Base-by-base conservation (phyloP, 257 asterid genomes). In the Salvia rosmarinus region DNA sequence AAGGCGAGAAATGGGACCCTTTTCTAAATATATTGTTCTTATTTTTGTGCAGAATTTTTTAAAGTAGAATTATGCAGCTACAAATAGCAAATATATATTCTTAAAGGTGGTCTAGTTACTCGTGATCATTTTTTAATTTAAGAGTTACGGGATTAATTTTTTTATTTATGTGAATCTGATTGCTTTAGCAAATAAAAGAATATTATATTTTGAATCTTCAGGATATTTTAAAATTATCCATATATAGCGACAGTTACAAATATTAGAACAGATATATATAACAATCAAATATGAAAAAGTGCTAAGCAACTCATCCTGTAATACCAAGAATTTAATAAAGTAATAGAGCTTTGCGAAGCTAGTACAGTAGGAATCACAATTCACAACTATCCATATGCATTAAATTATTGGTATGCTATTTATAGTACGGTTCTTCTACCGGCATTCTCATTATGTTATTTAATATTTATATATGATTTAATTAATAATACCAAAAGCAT, bases 1-100 rank as follows among this genome's bases (percentile, higher is more conserved):
- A n/a, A 55, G 44, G 1, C 30, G 42, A 21, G 40, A 32, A 74
- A 28, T 54, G 75, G 73, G 72, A 12, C 59, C 80, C 80, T 59
- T 65, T 56, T 50, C 40, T 13, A 47, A 9, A 20, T 52, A 42
- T 51, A 32, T 58, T 57, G 55, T 64, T 23, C 11, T 14, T 14
- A 57, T 14, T 66, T 25, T 62, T 30, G 54, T 50, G 54, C 61
- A 32, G n/a, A n/a, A n/a, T n/a, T n/a, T n/a, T n/a, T n/a, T n/a
- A n/a, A n/a, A n/a, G n/a, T n/a, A n/a, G n/a, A n/a, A 16, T 59
- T 30, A 8, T n/a, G 65, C 65, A n/a, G n/a, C 13, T 39, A 39
- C 6, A 39, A 39, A 39, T 44, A 16, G 21, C 16, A 14, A 49
- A 9, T 0, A n/a, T 0, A n/a, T 25, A 25, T 25, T 25, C 30